Percentiles rank a stretch among this genome's conserved stretches.
These are phyloP conservation scores for Thinopyrum elongatum DNA, from an alignment of 176 grass and related monocot species.

Conservation along the genomic window DNA sequence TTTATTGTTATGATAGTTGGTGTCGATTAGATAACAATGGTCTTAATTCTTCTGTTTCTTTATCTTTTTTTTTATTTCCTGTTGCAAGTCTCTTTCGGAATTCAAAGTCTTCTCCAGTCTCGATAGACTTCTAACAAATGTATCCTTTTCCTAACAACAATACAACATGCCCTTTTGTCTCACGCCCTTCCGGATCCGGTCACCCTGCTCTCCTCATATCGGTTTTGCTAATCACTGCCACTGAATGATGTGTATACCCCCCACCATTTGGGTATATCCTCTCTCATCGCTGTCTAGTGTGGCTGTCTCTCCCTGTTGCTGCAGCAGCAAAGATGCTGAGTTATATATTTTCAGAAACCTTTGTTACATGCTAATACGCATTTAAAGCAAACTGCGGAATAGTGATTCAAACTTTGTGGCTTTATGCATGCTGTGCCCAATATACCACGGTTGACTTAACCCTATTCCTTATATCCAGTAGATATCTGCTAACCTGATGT, in stretches of 20 bases:
- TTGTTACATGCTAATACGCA: not conserved
- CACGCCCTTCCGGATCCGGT: no score
- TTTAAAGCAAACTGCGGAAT: not conserved
- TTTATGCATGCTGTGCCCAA: not conserved
- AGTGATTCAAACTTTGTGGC: not conserved
- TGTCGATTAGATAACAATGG: slow-evolving; percentile 11
- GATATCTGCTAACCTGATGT: not conserved
- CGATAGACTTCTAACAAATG: no score
- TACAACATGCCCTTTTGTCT: no score
- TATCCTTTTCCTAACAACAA: no score
- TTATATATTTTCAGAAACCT: not conserved
- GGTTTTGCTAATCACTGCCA: no score
- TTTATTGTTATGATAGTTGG: not conserved
- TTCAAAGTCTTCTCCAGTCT: not conserved
- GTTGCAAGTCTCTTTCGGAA: not conserved
- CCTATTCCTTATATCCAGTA: not conserved
- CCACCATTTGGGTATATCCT: not conserved
- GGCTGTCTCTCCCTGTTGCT: not conserved
- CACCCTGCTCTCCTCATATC: no score
- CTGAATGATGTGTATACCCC: not conserved
- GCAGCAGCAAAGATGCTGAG: not conserved
- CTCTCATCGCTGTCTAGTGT: no score
- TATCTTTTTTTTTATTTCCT: not conserved
- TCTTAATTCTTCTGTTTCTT: slow-evolving; percentile 1
- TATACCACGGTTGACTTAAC: not conserved